Conservation (phyloP, 495 filamentous ascomycete species). For the Platismatia glauca region DNA sequence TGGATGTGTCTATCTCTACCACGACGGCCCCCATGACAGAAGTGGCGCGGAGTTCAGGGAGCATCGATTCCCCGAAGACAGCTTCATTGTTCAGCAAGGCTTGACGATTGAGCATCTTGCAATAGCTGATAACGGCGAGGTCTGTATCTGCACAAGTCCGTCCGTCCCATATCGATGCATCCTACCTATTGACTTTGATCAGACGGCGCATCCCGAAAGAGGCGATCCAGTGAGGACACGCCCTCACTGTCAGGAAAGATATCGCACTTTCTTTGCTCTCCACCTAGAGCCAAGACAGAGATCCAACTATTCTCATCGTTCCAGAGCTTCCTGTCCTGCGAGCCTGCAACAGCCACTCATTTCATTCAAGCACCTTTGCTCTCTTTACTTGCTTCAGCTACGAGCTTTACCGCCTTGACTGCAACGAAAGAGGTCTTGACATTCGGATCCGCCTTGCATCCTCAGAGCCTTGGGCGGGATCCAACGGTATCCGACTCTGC, state of each 20-base stretch:
- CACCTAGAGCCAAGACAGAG: slow-evolving; percentile 7
- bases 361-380: slow-evolving; percentile 22
- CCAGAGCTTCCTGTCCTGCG: slow-evolving; percentile 7
- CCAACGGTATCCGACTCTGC: slow-evolving; percentile 15
- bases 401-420: slow-evolving; percentile 45
- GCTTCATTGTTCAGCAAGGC: slow-evolving; percentile 7
- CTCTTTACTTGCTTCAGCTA: slow-evolving; percentile 44
- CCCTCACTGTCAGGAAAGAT: background rate
- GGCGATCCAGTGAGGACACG: background rate
- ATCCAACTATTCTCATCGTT: slow-evolving; percentile 15
- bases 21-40: background rate
- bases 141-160: slow-evolving; percentile 16
- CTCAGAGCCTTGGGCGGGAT: slow-evolving; percentile 15
- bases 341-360: slow-evolving; percentile 17
- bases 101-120: slow-evolving; percentile 13
- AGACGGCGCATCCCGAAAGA: background rate
- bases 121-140: slow-evolving; percentile 21
- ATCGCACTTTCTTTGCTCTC: slow-evolving; percentile 1
- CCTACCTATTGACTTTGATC: background rate
- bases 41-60: background rate
- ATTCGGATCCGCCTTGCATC: slow-evolving; percentile 52
- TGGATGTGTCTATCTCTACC: slow-evolving; percentile 15
- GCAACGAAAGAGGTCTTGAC: slow-evolving; percentile 43
- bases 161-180: background rate
- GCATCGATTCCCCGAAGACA: slow-evolving; percentile 10